A percentile compares a stretch with the other conserved stretches of the same genome.
phyloP scores from a whole-genome alignment of 2,329 filamentous ascomycete species.

The Botrytis fabae region DNA sequence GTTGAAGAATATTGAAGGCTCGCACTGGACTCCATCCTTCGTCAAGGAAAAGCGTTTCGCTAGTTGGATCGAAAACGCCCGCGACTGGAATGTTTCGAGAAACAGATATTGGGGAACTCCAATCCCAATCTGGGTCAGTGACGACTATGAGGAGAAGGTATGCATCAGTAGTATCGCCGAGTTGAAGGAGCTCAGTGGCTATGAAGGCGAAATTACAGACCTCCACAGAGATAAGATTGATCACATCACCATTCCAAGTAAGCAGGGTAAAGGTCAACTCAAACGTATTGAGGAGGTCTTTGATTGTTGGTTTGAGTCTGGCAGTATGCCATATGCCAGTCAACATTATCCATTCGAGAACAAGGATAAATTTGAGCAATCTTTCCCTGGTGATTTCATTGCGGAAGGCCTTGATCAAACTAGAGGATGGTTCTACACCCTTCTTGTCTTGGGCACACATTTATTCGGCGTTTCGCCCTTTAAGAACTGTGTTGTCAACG shows the following conservation, averaged over 20 bases:
- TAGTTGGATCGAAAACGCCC: slow-evolving; percentile 87
- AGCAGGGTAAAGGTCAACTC: slow-evolving; percentile 80
- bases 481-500: slow-evolving; percentile 95
- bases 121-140: slow-evolving; percentile 87
- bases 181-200: slow-evolving; percentile 83
- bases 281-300: slow-evolving; percentile 85
- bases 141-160: slow-evolving; percentile 82
- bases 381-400: slow-evolving; percentile 91
- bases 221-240: slow-evolving; percentile 93
- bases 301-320: slow-evolving; percentile 96
- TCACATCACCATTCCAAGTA: slow-evolving; percentile 89
- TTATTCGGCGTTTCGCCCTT: slow-evolving; percentile 84
- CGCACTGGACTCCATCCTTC: slow-evolving; percentile 87
- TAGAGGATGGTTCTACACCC: slow-evolving; percentile 94
- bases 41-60: slow-evolving; percentile 91
- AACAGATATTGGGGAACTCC: slow-evolving; percentile 97
- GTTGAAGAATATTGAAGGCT: slow-evolving; percentile 84
- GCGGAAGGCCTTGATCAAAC: slow-evolving; percentile 93
- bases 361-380: slow-evolving; percentile 73
- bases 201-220: slow-evolving; percentile 77
- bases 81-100: slow-evolving; percentile 92
- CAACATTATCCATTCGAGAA: slow-evolving; percentile 93
- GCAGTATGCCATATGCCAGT: slow-evolving; percentile 91
- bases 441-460: slow-evolving; percentile 84
- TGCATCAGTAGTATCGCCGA: slow-evolving; percentile 85